These are phyloP conservation scores for Aristolochia contorta DNA, from an alignment of 164 flowering plant species.

Conservation along the genomic window DNA sequence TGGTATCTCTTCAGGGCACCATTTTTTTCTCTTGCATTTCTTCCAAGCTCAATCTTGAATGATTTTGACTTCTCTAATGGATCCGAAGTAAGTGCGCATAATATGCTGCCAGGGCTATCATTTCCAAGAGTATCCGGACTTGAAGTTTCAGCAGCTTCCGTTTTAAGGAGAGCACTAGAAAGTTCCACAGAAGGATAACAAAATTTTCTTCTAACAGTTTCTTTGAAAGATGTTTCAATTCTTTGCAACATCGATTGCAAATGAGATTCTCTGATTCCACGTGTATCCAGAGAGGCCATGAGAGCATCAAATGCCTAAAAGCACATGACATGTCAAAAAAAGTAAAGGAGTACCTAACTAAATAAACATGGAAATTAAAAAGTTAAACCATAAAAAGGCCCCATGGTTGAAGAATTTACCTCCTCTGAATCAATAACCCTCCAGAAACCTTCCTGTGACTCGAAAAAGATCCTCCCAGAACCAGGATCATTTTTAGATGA, in stretches of 20 bases:
- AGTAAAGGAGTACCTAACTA: background rate
- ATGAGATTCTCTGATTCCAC: conserved; percentile 79
- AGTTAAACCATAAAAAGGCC: background rate
- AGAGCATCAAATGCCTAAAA: conserved; percentile 73
- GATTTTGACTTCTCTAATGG: conserved; percentile 41
- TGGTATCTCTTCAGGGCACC: conserved; percentile 43
- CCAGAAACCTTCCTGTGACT: conserved; percentile 66
- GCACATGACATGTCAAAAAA: background rate
- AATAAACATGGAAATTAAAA: background rate
- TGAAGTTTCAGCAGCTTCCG: conserved; percentile 23
- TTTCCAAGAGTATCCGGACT: conserved; percentile 23
- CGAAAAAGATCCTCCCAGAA: conserved; percentile 74
- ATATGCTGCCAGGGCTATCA: conserved; percentile 40
- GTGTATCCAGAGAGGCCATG: conserved; percentile 59
- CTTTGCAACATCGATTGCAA: conserved; percentile 62
- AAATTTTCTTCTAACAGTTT: conserved; percentile 29
- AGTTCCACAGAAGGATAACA: conserved; percentile 1
- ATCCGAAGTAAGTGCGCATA: conserved; percentile 29
- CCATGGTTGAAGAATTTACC: conserved; percentile 24
- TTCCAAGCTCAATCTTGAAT: conserved; percentile 51
- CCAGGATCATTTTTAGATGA: conserved; percentile 82
- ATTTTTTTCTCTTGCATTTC: conserved; percentile 36
- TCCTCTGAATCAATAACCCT: conserved; percentile 79
- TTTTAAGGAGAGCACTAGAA: conserved; percentile 13
- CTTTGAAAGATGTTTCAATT: conserved; percentile 58